Conservation (phyloP, 371 early-diverging fungal genomes). For the Blakeslea trispora region DNA sequence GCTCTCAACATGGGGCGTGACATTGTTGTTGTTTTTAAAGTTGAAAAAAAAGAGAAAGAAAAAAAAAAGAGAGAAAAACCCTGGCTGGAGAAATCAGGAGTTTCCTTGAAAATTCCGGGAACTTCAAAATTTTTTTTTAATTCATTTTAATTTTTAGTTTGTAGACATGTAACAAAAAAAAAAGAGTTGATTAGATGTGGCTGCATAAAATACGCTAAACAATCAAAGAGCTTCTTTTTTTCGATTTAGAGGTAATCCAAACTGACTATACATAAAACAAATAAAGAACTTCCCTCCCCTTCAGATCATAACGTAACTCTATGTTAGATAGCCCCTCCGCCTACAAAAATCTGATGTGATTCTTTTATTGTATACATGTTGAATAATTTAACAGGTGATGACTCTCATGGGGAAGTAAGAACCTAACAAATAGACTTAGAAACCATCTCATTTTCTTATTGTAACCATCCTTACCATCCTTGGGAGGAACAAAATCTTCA, state of each 20-base stretch:
- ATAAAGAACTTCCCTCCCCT: too few species aligned
- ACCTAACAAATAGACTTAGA: conserved; percentile 16
- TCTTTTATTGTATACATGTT: conserved; percentile 6
- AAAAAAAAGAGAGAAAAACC: background rate
- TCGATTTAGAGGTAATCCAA: too few species aligned
- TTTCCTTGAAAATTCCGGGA: background rate
- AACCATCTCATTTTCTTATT: background rate
- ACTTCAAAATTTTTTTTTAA: background rate
- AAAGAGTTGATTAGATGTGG: too few species aligned
- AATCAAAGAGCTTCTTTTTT: too few species aligned
- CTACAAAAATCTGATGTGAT: too few species aligned
- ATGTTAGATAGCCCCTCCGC: too few species aligned
- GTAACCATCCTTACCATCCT: conserved; percentile 39
- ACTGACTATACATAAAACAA: too few species aligned
- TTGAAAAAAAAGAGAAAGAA: background rate
- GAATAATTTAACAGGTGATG: conserved; percentile 24
- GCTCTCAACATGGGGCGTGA: background rate
- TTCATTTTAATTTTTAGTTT: too few species aligned
- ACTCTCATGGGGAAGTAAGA: conserved; percentile 46
- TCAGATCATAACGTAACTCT: too few species aligned
- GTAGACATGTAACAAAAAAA: too few species aligned
- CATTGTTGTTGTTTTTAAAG: background rate
- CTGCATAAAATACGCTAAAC: too few species aligned
- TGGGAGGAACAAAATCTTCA: conserved; percentile 46
- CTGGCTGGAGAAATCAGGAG: background rate